Base-by-base conservation (phyloP, 768 basidiomycete genomes). In the Trametes gibbosa region DNA sequence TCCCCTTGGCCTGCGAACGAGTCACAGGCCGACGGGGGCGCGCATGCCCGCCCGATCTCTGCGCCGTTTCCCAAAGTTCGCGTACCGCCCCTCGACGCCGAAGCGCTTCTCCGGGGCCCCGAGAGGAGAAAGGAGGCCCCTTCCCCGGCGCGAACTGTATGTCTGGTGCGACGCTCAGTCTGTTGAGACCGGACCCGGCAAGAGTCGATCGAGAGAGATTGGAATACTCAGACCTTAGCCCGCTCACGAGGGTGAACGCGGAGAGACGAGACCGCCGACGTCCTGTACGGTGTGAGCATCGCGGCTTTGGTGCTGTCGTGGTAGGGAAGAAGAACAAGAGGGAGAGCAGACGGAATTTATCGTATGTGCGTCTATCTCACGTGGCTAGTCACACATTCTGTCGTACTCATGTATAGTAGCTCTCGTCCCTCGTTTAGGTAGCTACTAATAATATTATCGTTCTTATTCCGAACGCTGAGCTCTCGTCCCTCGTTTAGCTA, bases 141-240 rank as follows among this genome's bases (percentile, higher is more conserved):
- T 10, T 41, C 46, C 43, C 46, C 61, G 74, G 67, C 73, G 75
- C 62, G 73, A 48, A 52, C 53, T 57, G 66, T 39, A 54, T 89
- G 81, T 85, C 86, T 86, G 85, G 84, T 89, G 81, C 80, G 83
- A 72, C 78, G 80, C 79, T 82, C 75, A 76, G 77, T 75, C 66
- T 69, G 67, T 86, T 80, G 80, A 72, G 74, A 74, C 79, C 74
- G 75, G 83, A 72, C 80, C 77, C 86, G 65, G 81, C 83, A 78
- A 83, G 82, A 76, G 80, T 74, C 84, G 66, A 79, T 83, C 81
- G 56, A 78, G 79, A 80, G 79, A 81, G 83, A 82, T 74, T 82
- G 59, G 68, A 83, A 84, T 81, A 73, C 85, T 88, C 87, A 86
- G 86, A 88, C 86, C 85, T 89, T 89, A 78, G 81, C 86, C 87